phyloP scores from a whole-genome alignment of 2,329 filamentous ascomycete genomes.

The Arthrinium puccinioides region DNA sequence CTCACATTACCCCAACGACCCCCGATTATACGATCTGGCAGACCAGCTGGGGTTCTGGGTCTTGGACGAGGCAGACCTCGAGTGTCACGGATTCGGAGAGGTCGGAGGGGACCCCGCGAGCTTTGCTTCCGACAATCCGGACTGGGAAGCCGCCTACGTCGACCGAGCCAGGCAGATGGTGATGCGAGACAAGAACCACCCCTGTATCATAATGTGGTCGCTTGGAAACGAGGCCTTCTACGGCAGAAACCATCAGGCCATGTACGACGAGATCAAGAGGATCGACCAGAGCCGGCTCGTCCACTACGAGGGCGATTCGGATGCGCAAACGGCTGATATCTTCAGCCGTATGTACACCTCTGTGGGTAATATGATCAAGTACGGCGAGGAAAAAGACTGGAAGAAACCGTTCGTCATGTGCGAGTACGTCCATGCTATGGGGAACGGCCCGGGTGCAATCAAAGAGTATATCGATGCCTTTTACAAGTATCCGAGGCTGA shows the following conservation, averaged over 20 bases:
- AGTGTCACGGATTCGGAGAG: conserved; percentile 43
- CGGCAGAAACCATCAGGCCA: conserved; percentile 58
- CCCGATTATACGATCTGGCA: conserved; percentile 51
- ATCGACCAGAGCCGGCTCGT: conserved; percentile 51
- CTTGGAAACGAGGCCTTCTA: conserved; percentile 68
- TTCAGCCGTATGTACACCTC: conserved; percentile 59
- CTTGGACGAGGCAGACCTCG: conserved; percentile 49
- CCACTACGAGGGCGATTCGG: conserved; percentile 58
- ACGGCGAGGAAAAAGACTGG: conserved; percentile 34
- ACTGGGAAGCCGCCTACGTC: conserved; percentile 58
- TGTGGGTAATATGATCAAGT: conserved; percentile 34
- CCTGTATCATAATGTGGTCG: conserved; percentile 63
- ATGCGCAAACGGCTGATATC: conserved; percentile 54
- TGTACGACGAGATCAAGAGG: conserved; percentile 56
- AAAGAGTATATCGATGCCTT: conserved; percentile 63
- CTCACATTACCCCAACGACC: conserved; percentile 59
- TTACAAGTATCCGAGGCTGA: conserved; percentile 47
- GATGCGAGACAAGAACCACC: conserved; percentile 50
- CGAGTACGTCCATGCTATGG: conserved; percentile 59
- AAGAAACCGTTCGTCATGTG: conserved; percentile 51
- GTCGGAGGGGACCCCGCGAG: conserved; percentile 34
- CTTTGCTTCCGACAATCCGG: conserved; percentile 52
- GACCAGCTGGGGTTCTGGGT: conserved; percentile 60
- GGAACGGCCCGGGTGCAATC: conserved; percentile 61
- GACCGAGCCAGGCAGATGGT: conserved; percentile 61